Evolutionary conservation across 148 eudicot genomes (phyloP), one percentile per base, ranked within the genome.

Genomic region (Silene uniflora): DNA sequence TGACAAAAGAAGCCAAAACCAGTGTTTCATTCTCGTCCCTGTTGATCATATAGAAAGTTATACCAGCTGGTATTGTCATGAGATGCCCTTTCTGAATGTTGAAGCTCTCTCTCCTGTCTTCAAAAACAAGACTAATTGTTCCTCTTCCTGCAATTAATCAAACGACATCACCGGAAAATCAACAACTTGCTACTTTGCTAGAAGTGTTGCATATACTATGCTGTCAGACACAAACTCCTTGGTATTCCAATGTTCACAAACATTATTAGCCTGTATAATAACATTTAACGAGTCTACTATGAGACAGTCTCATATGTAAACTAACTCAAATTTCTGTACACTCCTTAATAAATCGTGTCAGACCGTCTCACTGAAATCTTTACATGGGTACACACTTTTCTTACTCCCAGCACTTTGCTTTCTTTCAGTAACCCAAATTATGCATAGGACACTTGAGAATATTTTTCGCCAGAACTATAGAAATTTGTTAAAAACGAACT

Each of bases 11-110:
- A 75, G 78, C 84, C 22, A 92, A 21, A 49, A 87, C 75, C 24
- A 95, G 79, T 72, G 84, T 86, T 29, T 89, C 79, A 47, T 81
- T 74, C 62, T 86, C 78, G 54, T 88, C 85, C 11, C 81, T 80
- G 77, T 92, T 95, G 80, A 88, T 80, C 75, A 88, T 11, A 62
- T 90, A 90, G 27, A 75, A 66, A 19, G 88, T 85, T 6, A 84
- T 76, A 14, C 98, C 98, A 10, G 97, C 86, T 13, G 84, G 88
- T 22, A 92, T 68, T 67, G 79, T 79, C 79, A 95, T 59, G 6
- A 89, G 72, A 80, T 95, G 96, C 10, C 98, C 98, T 9, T 74
- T 71, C 66, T 75, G 78, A 25, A 95, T 80, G 27, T 88, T 89
- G 76, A 85, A 86, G 80, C 89, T 92, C 76, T 87, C 89, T 58